phyloP scores from a whole-genome alignment of 106 monocot species.

The Dioscorea dumetorum region DNA sequence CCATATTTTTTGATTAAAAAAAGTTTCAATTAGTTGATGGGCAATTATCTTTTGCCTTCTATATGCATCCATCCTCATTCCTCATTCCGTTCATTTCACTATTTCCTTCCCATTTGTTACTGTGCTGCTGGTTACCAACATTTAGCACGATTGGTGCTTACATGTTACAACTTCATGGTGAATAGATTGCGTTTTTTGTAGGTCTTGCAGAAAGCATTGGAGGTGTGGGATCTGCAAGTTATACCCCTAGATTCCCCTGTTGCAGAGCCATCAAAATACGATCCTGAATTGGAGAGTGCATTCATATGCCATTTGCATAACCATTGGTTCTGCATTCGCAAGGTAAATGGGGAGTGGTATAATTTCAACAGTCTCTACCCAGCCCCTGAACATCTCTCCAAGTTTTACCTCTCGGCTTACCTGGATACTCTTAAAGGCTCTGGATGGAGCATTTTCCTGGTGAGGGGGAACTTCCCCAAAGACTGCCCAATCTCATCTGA shows the following conservation, averaged over 20 bases:
- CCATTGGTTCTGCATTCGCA: slow-evolving; percentile 98
- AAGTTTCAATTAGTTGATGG: too few species aligned
- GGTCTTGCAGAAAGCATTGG: slow-evolving; percentile 86
- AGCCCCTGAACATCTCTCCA: slow-evolving; percentile 89
- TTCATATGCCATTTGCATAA: slow-evolving; percentile 85
- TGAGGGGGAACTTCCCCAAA: slow-evolving; percentile 86
- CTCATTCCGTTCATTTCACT: too few species aligned
- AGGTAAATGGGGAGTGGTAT: slow-evolving; percentile 92
- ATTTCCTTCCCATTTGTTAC: too few species aligned
- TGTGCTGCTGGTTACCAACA: too few species aligned
- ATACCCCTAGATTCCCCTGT: slow-evolving; percentile 68
- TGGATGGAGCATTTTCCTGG: slow-evolving; percentile 94
- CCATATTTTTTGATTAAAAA: too few species aligned
- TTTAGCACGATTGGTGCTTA: too few species aligned
- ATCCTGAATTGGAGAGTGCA: slow-evolving; percentile 79
- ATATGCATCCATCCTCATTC: too few species aligned
- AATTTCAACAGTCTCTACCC: slow-evolving; percentile 96
- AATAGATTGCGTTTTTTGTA: slow-evolving; percentile 1
- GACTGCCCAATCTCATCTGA: slow-evolving; percentile 76
- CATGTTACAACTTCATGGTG: too few species aligned
- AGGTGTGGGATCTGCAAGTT: slow-evolving; percentile 87
- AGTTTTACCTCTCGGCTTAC: slow-evolving; percentile 89
- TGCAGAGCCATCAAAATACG: slow-evolving; percentile 55
- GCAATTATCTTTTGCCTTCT: too few species aligned
- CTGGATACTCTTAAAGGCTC: slow-evolving; percentile 71